Evolutionary conservation across 441 rosid genomes (phyloP).

Genomic region (Heliophila coronopifolia): DNA sequence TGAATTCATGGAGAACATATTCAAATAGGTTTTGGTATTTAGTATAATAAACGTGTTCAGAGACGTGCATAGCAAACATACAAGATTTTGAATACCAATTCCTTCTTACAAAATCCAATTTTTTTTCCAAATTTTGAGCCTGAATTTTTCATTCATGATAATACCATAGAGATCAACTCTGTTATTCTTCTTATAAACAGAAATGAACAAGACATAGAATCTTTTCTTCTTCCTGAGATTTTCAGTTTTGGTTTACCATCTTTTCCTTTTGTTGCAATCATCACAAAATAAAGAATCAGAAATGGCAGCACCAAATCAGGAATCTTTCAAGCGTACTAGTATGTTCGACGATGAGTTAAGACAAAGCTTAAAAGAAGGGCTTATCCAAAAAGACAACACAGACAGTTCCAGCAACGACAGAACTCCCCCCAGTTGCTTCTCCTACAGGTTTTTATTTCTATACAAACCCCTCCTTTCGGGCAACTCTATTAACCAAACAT

Average conservation of each 20-base stretch:
- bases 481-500: constrained; percentile 4
- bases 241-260: not conserved
- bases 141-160: not conserved
- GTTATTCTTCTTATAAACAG: not conserved
- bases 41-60: constrained; percentile 22
- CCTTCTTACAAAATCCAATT: not conserved
- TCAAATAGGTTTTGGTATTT: no score
- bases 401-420: constrained; percentile 17
- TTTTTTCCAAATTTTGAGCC: not conserved
- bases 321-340: constrained; percentile 42
- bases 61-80: constrained; percentile 29
- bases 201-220: constrained; percentile 13
- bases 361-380: constrained; percentile 35
- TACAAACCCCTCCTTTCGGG: not conserved
- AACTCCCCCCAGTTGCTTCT: constrained; percentile 15
- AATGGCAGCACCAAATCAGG: constrained; percentile 48
- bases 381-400: constrained; percentile 33
- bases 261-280: constrained; percentile 3
- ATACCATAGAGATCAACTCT: not conserved
- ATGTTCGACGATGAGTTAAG: constrained; percentile 38
- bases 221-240: not conserved
- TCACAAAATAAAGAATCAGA: constrained; percentile 13
- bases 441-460: constrained; percentile 23
- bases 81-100: constrained; percentile 5
- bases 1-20: no score